A percentile compares a stretch with the other conserved stretches of the same genome.
Conservation (phyloP, 345 rosid genomes). For the Boechera retrofracta region DNA sequence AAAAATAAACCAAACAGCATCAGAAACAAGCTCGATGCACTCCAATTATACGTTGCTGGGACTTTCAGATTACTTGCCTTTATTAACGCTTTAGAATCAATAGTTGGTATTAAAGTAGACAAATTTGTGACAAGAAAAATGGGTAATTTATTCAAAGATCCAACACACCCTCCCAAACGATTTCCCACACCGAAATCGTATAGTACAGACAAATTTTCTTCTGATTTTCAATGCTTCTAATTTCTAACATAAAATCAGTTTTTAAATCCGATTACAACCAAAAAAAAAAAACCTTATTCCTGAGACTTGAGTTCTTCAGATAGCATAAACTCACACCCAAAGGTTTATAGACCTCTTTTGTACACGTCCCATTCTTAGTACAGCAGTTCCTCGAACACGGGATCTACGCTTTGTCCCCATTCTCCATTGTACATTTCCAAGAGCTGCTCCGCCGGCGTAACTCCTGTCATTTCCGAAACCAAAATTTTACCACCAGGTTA, state of each 20-base stretch:
- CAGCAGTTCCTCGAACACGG: conserved; percentile 79
- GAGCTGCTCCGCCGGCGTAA: conserved; percentile 87
- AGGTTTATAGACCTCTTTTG: neutral
- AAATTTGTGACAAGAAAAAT: neutral
- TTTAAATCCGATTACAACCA: conserved; percentile 24
- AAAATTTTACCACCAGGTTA: conserved; percentile 1
- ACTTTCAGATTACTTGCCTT: too few relatives aligned
- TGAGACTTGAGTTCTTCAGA: conserved; percentile 29
- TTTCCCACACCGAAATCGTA: conserved; percentile 30
- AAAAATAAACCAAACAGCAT: too few relatives aligned
- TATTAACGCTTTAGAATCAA: too few relatives aligned
- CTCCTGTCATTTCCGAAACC: conserved; percentile 53
- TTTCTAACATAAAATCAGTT: conserved; percentile 21
- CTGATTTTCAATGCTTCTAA: conserved; percentile 33
- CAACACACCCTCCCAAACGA: conserved; percentile 23
- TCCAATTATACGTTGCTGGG: too few relatives aligned
- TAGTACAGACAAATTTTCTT: neutral
- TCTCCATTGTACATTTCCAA: conserved; percentile 78
- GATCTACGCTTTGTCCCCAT: conserved; percentile 82
- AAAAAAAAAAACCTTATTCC: conserved; percentile 26
- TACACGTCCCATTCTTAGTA: conserved; percentile 44
- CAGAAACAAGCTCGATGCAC: too few relatives aligned
- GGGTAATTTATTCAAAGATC: conserved; percentile 25
- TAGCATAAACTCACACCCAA: conserved; percentile 19
- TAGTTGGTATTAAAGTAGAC: too few relatives aligned